Percentiles rank a stretch among this genome's conserved stretches.
These are phyloP conservation scores for Dissoconium aciculare DNA, from an alignment of 2,329 filamentous ascomycete species.

Conservation along the genomic window DNA sequence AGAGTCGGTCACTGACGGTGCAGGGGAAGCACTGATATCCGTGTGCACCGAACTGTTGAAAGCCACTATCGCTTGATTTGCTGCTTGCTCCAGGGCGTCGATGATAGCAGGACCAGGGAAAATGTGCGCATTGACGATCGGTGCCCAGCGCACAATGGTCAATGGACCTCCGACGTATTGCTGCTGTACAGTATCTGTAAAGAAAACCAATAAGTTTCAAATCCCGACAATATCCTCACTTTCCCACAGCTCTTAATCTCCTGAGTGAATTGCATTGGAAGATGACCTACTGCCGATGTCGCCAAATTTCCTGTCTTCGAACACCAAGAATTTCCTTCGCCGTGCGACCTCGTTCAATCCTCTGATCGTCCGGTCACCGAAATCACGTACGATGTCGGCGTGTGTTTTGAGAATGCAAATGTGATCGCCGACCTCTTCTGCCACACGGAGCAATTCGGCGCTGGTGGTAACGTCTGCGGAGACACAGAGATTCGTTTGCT, in stretches of 20 bases:
- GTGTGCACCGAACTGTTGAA: slow-evolving; percentile 38
- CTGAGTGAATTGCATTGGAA: too few relatives aligned
- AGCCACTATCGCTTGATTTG: slow-evolving; percentile 31
- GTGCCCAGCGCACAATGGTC: slow-evolving; percentile 38
- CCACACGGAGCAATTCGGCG: slow-evolving; percentile 39
- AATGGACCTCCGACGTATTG: slow-evolving; percentile 39
- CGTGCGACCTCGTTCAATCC: slow-evolving; percentile 33
- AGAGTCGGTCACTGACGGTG: slow-evolving; percentile 31
- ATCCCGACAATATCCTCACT: too few relatives aligned
- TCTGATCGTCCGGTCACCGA: slow-evolving; percentile 39
- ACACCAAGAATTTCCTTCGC: slow-evolving; percentile 37
- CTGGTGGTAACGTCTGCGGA: slow-evolving; percentile 45
- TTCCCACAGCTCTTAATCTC: too few relatives aligned
- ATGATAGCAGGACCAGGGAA: slow-evolving; percentile 39
- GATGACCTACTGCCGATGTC: slow-evolving; percentile 40
- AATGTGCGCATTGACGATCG: slow-evolving; percentile 39
- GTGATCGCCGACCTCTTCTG: slow-evolving; percentile 44
- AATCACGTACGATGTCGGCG: slow-evolving; percentile 47
- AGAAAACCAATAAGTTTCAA: background rate
- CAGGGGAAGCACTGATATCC: slow-evolving; percentile 32
- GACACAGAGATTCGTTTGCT: slow-evolving; percentile 38
- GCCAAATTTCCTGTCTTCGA: slow-evolving; percentile 42
- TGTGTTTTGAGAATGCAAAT: slow-evolving; percentile 48
- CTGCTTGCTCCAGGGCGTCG: slow-evolving; percentile 35
- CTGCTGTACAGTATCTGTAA: slow-evolving; percentile 37